Conservation (phyloP, 2,329 filamentous ascomycete genomes). For the Xenosphaeropsis pyriputrescens region DNA sequence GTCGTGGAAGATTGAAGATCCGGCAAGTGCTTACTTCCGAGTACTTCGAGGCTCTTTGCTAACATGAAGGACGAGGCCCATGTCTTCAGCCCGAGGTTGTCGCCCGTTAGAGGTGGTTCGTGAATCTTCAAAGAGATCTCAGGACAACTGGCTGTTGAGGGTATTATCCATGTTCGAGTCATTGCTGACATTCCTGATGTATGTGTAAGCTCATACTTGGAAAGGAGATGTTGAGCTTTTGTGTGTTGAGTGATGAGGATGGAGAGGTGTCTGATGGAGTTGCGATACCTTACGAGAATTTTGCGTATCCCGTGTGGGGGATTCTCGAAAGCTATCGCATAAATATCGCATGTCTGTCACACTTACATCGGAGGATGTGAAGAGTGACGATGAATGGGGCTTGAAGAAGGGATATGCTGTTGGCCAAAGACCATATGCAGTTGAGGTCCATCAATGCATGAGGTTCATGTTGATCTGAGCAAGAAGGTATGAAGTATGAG, state of each 20-base stretch:
- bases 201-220: slow-evolving; percentile 1
- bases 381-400: background rate
- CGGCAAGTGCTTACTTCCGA: slow-evolving; percentile 26
- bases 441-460: too few relatives aligned
- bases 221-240: background rate
- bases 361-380: background rate
- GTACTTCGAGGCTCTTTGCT: slow-evolving; percentile 49
- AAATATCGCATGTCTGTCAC: background rate
- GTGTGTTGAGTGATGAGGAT: too few relatives aligned
- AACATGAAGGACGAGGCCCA: slow-evolving; percentile 88
- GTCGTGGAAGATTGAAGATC: slow-evolving; percentile 5
- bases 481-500: too few relatives aligned
- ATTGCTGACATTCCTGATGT: slow-evolving; percentile 45
- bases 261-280: too few relatives aligned
- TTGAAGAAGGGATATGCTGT: too few relatives aligned
- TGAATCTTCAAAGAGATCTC: slow-evolving; percentile 57
- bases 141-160: slow-evolving; percentile 20
- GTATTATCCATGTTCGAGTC: slow-evolving; percentile 43
- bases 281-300: too few relatives aligned
- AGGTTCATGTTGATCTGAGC: too few relatives aligned
- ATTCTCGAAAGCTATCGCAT: background rate
- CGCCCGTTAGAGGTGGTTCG: slow-evolving; percentile 77
- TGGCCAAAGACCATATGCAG: too few relatives aligned
- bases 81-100: slow-evolving; percentile 84
- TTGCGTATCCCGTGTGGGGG: too few relatives aligned